These are phyloP conservation scores for Pulveroboletus sp. DNA, from an alignment of 768 basidiomycete species.

Conservation along the genomic window DNA sequence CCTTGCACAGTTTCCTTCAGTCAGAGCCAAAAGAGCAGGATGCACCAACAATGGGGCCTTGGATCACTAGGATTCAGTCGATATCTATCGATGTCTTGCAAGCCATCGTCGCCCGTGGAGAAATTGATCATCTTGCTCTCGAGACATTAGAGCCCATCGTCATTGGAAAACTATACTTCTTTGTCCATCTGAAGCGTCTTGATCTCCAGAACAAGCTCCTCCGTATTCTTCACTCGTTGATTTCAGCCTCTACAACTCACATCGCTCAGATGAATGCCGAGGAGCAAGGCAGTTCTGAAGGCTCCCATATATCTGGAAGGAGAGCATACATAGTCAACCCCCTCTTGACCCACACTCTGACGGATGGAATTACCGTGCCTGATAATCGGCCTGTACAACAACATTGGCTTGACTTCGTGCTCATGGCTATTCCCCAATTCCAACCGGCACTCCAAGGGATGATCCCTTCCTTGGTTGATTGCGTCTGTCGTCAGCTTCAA, in stretches of 20 bases:
- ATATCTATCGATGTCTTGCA: slow-evolving; percentile 79
- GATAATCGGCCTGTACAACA: slow-evolving; percentile 80
- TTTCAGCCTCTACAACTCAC: slow-evolving; percentile 54
- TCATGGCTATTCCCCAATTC: slow-evolving; percentile 86
- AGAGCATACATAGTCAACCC: slow-evolving; percentile 55
- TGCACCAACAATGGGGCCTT: slow-evolving; percentile 48
- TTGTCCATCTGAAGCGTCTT: slow-evolving; percentile 61
- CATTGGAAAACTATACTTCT: slow-evolving; percentile 69
- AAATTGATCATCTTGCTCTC: slow-evolving; percentile 56
- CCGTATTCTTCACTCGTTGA: slow-evolving; percentile 82
- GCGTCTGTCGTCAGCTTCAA: slow-evolving; percentile 68
- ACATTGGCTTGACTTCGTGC: slow-evolving; percentile 95
- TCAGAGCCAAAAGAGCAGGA: slow-evolving; percentile 62
- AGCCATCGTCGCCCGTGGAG: slow-evolving; percentile 74
- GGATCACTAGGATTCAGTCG: slow-evolving; percentile 66
- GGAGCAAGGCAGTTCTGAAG: slow-evolving; percentile 33
- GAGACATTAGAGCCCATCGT: slow-evolving; percentile 66
- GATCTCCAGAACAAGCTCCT: slow-evolving; percentile 92
- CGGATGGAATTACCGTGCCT: slow-evolving; percentile 69
- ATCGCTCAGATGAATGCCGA: slow-evolving; percentile 27
- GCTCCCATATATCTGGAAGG: slow-evolving; percentile 29
- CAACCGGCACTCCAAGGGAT: slow-evolving; percentile 63
- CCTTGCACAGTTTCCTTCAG: slow-evolving; percentile 56
- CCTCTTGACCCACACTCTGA: slow-evolving; percentile 69
- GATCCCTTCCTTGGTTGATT: slow-evolving; percentile 72